Conservation (phyloP, 2,329 filamentous ascomycete genomes). For the Colletotrichum echinochloae region DNA sequence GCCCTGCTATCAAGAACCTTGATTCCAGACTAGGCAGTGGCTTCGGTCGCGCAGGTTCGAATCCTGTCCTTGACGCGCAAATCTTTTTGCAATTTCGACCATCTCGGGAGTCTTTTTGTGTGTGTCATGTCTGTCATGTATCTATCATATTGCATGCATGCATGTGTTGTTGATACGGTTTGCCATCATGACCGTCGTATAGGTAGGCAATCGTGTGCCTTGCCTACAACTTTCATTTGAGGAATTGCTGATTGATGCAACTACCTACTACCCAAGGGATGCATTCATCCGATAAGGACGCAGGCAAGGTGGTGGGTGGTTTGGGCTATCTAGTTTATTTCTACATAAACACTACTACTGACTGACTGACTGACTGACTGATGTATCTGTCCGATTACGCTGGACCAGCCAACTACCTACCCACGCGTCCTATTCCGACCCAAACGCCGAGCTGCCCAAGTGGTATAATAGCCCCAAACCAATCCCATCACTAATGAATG, state of each 20-base stretch:
- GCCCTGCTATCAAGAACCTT: slow-evolving; percentile 8
- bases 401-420: slow-evolving; percentile 3
- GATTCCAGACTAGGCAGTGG: slow-evolving; percentile 10
- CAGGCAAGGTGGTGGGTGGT: too few relatives aligned
- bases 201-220: too few relatives aligned
- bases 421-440: not conserved
- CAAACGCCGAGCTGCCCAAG: slow-evolving; percentile 35
- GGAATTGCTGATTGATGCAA: too few relatives aligned
- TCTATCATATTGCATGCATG: too few relatives aligned
- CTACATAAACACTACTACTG: slow-evolving; percentile 9
- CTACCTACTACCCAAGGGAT: too few relatives aligned
- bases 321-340: slow-evolving; percentile 22
- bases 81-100: not conserved
- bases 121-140: not conserved
- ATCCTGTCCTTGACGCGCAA: slow-evolving; percentile 10
- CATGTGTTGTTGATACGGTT: not conserved
- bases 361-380: too few relatives aligned
- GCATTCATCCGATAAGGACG: not conserved
- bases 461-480: slow-evolving; percentile 5
- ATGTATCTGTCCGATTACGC: not conserved
- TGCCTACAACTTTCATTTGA: too few relatives aligned
- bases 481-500: not conserved
- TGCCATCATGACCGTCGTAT: not conserved
- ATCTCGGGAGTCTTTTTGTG: not conserved
- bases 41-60: slow-evolving; percentile 20